Base-by-base conservation (phyloP, 495 filamentous ascomycete species). In the Mycothermus thermophilus region DNA sequence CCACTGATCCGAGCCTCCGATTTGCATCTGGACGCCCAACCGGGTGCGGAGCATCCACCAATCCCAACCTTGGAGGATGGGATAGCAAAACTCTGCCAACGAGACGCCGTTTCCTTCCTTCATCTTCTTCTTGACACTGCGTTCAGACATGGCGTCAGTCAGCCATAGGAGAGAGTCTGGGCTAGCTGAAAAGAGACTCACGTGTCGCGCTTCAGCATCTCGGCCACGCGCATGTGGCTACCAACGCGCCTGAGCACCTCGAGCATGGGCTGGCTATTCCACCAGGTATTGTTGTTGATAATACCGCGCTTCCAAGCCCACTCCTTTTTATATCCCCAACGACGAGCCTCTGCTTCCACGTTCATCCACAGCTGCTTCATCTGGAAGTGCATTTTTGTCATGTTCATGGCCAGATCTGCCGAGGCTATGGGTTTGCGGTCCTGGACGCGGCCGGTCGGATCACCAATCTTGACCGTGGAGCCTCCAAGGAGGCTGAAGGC, bases 31-130 rank as follows among this genome's bases (percentile, higher is more conserved):
- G 7, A 80, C 64, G 5, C 67, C 71, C 17, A 70, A 66, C 2
- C 52, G 62, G 1, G 17, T 22, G 48, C 79, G 86, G 58, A 96
- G 63, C 35, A 75, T 55, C 80, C 80, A 95, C 77, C 85, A 99
- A 55, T 99, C 90, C 77, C 86, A 96, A n/a, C 76, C 81, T 54
- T 99, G 90, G 43, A 99, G 69, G 15, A 96, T 53, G 10, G 93
- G 90, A 44, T 99, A 99, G 2, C 72, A 66, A 52, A 99, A 94
- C 57, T 99, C 90, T 13, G 83, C 77, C 44, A 88, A 83, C 7
- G 87, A 90, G 75, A 99, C 83, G 34, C 90, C 90, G 33, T 88
- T 80, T 0, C 83, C 83, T 15, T 72, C 74, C 16, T 64, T 62
- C 70, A 96, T 71, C 37, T 79, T 80, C 9, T 66, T 78, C 55